These are phyloP conservation scores for Plantago coronopus DNA, from an alignment of 305 asterid genomes.

Conservation along the genomic window DNA sequence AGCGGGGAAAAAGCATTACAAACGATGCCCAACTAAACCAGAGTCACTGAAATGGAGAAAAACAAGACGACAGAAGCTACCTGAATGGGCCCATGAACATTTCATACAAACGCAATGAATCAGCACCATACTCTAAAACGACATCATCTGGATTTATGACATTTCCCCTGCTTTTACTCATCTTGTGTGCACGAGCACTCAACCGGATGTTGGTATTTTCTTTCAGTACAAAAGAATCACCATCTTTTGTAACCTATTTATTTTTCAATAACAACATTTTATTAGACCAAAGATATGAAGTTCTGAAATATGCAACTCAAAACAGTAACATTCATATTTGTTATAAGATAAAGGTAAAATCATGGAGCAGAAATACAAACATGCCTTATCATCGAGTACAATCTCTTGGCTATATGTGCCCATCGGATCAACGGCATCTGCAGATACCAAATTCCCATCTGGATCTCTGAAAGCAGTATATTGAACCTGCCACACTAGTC, in stretches of 20 bases:
- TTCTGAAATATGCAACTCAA: slow-evolving; percentile 9
- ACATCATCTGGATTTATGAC: slow-evolving; percentile 96
- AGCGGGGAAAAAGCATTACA: slow-evolving; percentile 11
- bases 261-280: slow-evolving; percentile 15
- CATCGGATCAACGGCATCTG: slow-evolving; percentile 51
- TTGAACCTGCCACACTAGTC: slow-evolving; percentile 66
- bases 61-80: slow-evolving; percentile 33
- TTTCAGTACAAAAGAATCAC: slow-evolving; percentile 79
- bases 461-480: slow-evolving; percentile 66
- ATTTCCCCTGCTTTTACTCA: slow-evolving; percentile 99
- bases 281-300: slow-evolving; percentile 6
- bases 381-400: slow-evolving; percentile 70
- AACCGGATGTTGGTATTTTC: slow-evolving; percentile 61
- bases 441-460: slow-evolving; percentile 78
- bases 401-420: slow-evolving; percentile 58
- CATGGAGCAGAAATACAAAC: slow-evolving; percentile 12
- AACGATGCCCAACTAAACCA: not conserved
- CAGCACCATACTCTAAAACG: slow-evolving; percentile 89
- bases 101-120: slow-evolving; percentile 93
- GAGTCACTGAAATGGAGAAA: slow-evolving; percentile 13
- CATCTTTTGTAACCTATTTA: slow-evolving; percentile 67
- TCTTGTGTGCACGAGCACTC: slow-evolving; percentile 85
- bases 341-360: slow-evolving; percentile 5
- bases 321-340: slow-evolving; percentile 8
- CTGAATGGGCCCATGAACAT: slow-evolving; percentile 99